phyloP scores from a whole-genome alignment of 139 green algal species.

The Coccomyxa sp. region DNA sequence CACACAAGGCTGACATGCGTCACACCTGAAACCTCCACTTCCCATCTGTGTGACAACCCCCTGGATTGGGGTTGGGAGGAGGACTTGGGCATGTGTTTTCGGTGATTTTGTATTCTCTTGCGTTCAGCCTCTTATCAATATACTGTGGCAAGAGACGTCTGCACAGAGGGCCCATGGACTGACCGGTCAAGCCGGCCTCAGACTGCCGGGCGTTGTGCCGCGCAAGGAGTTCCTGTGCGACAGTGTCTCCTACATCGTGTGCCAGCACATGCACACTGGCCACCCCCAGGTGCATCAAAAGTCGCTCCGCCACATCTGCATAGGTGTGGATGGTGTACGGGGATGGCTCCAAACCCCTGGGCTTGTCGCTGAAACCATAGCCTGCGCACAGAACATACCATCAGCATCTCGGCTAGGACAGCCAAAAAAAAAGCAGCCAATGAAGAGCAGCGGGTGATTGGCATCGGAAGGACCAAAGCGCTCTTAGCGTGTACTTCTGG shows the following conservation, averaged over 20 bases:
- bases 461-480: neutral
- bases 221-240: conserved; percentile 14
- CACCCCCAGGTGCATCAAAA: conserved; percentile 5
- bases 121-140: neutral
- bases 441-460: neutral
- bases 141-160: neutral
- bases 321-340: conserved; percentile 1
- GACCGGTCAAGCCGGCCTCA: neutral
- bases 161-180: neutral
- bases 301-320: conserved; percentile 9
- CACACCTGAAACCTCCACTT: neutral
- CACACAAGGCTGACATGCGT: neutral
- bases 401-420: neutral
- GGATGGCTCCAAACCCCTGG: neutral
- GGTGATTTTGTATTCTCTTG: neutral
- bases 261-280: conserved; percentile 8
- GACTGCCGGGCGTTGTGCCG: conserved; percentile 2
- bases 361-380: conserved; percentile 17
- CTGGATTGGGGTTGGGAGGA: neutral
- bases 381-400: neutral
- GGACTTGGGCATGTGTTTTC: neutral
- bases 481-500: neutral
- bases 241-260: conserved; percentile 11
- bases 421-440: no score
- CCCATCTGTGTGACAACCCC: neutral